A percentile compares a stretch with the other conserved stretches of the same genome.
Evolutionary conservation across 2,329 filamentous ascomycete species (phyloP).

Genomic region (Penicillium sp.): DNA sequence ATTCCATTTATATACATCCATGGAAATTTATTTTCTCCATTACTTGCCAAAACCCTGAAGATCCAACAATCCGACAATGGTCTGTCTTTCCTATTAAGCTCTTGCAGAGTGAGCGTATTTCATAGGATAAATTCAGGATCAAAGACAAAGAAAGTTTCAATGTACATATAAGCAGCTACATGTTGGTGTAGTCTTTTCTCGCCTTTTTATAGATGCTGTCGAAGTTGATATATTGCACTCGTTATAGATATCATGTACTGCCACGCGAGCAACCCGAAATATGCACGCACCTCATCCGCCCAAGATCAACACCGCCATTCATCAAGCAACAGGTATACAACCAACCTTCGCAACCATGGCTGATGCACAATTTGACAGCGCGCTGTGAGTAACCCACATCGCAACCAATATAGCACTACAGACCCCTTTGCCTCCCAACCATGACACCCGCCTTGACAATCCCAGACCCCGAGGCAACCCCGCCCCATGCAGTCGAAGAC

Average conservation of each 20-base stretch:
- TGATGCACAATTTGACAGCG: constrained; percentile 52
- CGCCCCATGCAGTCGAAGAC: constrained; percentile 18
- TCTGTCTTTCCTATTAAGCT: neutral
- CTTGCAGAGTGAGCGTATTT: neutral
- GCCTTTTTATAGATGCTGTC: neutral
- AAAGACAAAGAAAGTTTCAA: neutral
- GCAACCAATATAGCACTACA: neutral
- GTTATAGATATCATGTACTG: constrained; percentile 4
- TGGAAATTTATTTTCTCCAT: neutral
- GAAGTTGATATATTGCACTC: neutral
- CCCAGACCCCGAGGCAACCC: constrained; percentile 21
- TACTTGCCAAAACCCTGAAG: neutral
- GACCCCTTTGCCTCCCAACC: neutral
- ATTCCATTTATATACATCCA: neutral
- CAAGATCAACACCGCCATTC: constrained; percentile 19
- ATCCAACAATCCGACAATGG: neutral
- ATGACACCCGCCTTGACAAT: neutral
- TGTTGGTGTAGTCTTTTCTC: neutral
- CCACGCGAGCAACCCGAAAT: constrained; percentile 8
- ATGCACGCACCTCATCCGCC: constrained; percentile 24
- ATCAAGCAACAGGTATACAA: constrained; percentile 15
- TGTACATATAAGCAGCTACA: neutral
- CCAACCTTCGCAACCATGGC: constrained; percentile 36
- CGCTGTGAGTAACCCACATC: constrained; percentile 42
- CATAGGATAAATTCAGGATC: neutral